Percentiles rank a stretch among this genome's conserved stretches.
These are phyloP conservation scores for Chytridium lagenaria DNA, from an alignment of 371 early-diverging fungal species.

Conservation along the genomic window DNA sequence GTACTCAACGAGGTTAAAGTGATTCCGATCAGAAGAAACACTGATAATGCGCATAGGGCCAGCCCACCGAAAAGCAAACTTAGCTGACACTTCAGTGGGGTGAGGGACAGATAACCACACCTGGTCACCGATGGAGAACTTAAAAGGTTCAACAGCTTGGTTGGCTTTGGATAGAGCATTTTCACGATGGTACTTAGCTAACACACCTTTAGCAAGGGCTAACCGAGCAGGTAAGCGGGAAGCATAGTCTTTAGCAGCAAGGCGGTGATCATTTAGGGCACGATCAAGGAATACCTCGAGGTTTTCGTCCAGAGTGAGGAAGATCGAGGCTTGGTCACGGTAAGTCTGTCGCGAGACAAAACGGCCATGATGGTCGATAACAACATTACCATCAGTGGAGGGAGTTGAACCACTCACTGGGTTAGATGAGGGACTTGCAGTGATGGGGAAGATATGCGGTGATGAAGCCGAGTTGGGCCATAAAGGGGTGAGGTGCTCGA, in stretches of 20 bases:
- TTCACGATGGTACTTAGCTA: conserved; percentile 5
- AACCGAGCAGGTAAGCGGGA: background rate
- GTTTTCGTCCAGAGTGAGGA: too few species aligned
- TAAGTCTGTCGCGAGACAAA: too few species aligned
- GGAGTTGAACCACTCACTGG: too few species aligned
- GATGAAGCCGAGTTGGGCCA: too few species aligned
- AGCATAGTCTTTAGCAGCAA: conserved; percentile 2
- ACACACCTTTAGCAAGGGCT: background rate
- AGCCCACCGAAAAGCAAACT: conserved; percentile 1
- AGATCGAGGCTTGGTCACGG: too few species aligned
- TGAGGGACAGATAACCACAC: background rate
- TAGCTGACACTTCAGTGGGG: background rate
- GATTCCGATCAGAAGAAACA: background rate
- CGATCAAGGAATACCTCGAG: background rate
- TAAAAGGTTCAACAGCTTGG: background rate
- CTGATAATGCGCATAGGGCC: background rate
- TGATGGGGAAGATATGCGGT: too few species aligned
- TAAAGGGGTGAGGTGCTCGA: too few species aligned
- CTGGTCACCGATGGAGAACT: background rate
- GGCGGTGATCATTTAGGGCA: background rate
- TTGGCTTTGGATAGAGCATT: background rate
- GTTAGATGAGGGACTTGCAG: too few species aligned
- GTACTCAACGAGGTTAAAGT: background rate
- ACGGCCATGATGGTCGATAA: too few species aligned
- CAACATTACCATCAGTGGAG: too few species aligned